phyloP scores from a whole-genome alignment of 2,329 filamentous ascomycete species.

The Podosphaera aphanis region DNA sequence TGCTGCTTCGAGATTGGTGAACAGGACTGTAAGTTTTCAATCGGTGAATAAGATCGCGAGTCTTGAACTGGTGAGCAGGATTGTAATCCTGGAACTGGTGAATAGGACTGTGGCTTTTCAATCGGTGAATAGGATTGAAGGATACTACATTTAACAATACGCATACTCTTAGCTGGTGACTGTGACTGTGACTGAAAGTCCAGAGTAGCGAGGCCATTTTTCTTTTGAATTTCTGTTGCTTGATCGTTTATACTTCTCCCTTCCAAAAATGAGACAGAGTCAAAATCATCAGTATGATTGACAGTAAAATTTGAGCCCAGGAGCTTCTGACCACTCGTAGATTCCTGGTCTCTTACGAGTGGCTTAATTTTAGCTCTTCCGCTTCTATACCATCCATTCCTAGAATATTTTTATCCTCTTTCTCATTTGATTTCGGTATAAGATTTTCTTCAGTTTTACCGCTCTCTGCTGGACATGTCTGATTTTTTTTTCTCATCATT shows the following conservation, averaged over 20 bases:
- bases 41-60: too few relatives aligned
- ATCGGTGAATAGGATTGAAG: background rate
- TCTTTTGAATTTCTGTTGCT: background rate
- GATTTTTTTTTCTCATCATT: background rate
- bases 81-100: background rate
- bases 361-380: slow-evolving; percentile 14
- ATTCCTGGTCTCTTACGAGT: slow-evolving; percentile 17
- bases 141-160: background rate
- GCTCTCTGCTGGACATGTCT: background rate
- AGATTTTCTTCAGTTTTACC: background rate
- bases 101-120: background rate
- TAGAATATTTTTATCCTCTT: background rate
- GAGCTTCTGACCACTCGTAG: slow-evolving; percentile 15
- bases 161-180: background rate
- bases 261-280: background rate
- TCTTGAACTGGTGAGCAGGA: too few relatives aligned
- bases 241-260: background rate
- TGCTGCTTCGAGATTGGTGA: background rate
- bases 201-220: background rate
- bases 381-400: background rate
- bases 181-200: background rate
- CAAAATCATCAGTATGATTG: background rate
- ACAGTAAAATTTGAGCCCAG: slow-evolving; percentile 9
- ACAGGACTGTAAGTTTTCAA: background rate
- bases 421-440: background rate